Base-by-base conservation (phyloP, 2,329 filamentous ascomycete species). In the Plectosphaerella plurivora region DNA sequence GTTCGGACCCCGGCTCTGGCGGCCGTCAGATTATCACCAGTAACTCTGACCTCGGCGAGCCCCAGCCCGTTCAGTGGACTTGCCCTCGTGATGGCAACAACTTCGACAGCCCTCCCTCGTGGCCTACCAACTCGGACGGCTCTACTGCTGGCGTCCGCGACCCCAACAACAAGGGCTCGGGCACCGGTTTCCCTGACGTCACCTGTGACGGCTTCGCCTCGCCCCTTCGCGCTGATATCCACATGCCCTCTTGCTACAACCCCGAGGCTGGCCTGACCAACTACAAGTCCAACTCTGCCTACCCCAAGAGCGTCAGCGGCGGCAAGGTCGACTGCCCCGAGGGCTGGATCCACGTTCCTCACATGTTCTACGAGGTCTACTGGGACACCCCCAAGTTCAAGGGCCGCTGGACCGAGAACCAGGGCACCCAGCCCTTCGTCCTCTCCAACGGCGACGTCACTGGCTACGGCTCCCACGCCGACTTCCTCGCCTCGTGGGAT, bases 401-500 rank as follows among this genome's bases (percentile, higher is more conserved):
- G 53, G 68, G 72, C 60, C 74, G 76, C 61, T 84, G 81, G 80
- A 72, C 73, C n/a, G 70, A 73, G 45, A 72, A 77, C 58, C 73
- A 76, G 54, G 81, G 78, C 60, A 65, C 63, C 22, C 79, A 82
- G 69, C 84, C 84, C 11, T 89, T 89, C 61, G 82, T 89, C 51
- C 79, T 88, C 44, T 73, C 86, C 57, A 84, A 84, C 62, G 87
- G 87, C 45, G 87, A 91, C 53, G 73, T 76, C 18, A 88, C 87
- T 11, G 88, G 87, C 52, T 89, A 81, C 71, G 82, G 82, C 60
- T 78, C 79, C 55, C 87, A 91, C 68, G 86, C 77, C 47, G 87
- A 91, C 67, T 91, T 91, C 71, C 68, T 88, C 58, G 82, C 87
- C 56, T 87, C 81, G 15, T 91, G 88, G 88, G 82, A 91, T 59